phyloP scores from a whole-genome alignment of 2,329 filamentous ascomycete species.

The Cytospora mali region DNA sequence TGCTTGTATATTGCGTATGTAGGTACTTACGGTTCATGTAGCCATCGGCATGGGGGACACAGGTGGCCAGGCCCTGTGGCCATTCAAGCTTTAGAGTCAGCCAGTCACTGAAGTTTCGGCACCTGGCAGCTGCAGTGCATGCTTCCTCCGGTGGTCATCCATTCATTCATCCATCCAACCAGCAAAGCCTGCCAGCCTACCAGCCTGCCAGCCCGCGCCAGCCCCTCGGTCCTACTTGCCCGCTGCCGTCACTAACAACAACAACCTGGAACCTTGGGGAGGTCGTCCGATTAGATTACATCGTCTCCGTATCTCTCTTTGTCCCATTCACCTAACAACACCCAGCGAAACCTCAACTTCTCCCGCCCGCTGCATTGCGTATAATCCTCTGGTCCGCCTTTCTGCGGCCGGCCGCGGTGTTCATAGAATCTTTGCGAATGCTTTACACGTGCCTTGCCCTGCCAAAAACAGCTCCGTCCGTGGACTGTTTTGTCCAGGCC shows the following conservation, averaged over 20 bases:
- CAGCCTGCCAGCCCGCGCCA: no score
- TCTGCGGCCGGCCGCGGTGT: conserved; percentile 15
- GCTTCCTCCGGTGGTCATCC: no score
- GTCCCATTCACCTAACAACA: conserved; percentile 9
- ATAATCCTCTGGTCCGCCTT: conserved; percentile 12
- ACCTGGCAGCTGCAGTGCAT: background rate
- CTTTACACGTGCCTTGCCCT: conserved; percentile 19
- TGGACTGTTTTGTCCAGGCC: conserved; percentile 23
- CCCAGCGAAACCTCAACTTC: conserved; percentile 8
- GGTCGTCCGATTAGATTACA: conserved; percentile 22
- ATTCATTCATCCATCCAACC: background rate
- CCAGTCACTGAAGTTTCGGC: no score
- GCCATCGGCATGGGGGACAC: no score
- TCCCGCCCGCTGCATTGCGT: conserved; percentile 15
- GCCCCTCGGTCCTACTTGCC: background rate
- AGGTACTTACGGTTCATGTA: no score
- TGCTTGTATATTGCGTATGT: no score
- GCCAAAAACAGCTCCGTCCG: conserved; percentile 12
- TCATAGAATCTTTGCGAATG: conserved; percentile 25
- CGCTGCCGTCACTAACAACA: background rate
- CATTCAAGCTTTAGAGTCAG: background rate
- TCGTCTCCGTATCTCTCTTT: conserved; percentile 6
- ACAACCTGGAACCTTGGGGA: conserved; percentile 3
- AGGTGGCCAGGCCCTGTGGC: background rate
- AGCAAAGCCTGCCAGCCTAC: no score